Percentiles rank a stretch among this genome's conserved stretches.
phyloP scores from a whole-genome alignment of 139 green algal species.

The Chlamydomonas incerta region DNA sequence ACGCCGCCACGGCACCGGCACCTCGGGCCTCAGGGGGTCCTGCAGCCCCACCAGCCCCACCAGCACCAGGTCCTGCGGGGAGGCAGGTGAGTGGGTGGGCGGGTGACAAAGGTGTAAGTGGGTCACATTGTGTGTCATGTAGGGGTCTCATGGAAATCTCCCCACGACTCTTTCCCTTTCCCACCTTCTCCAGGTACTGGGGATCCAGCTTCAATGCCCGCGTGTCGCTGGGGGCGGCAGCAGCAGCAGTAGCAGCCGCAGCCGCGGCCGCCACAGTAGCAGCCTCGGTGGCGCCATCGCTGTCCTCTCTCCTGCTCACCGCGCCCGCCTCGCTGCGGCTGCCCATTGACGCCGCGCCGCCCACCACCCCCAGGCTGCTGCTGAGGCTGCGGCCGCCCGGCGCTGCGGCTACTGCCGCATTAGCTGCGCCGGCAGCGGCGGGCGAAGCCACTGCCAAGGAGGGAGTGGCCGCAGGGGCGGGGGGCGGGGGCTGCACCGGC shows the following conservation, averaged over 20 bases:
- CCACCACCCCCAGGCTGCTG: not conserved
- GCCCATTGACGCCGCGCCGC: not conserved
- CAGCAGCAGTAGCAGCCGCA: not conserved
- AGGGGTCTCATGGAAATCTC: too few relatives aligned
- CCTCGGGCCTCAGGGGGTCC: slow-evolving; percentile 87
- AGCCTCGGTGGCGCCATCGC: too few relatives aligned
- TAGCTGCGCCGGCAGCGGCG: not conserved
- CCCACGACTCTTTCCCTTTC: too few relatives aligned
- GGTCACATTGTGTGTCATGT: too few relatives aligned
- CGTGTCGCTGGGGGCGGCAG: not conserved
- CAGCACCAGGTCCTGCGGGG: slow-evolving; percentile 54
- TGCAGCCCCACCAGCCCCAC: slow-evolving; percentile 63
- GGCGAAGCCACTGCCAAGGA: too few relatives aligned
- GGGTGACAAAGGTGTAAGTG: too few relatives aligned
- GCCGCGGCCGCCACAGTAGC: not conserved
- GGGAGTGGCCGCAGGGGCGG: too few relatives aligned
- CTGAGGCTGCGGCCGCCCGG: not conserved
- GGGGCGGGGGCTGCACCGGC: slow-evolving; percentile 25
- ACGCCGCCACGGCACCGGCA: slow-evolving; percentile 82
- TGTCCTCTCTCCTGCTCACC: not conserved
- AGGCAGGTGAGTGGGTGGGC: too few relatives aligned
- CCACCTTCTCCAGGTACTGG: slow-evolving; percentile 5
- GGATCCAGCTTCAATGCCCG: not conserved
- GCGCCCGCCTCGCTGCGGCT: not conserved
- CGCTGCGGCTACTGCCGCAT: not conserved